These are phyloP conservation scores for Corchorus olitorius DNA, from an alignment of 345 rosid species.

Conservation along the genomic window DNA sequence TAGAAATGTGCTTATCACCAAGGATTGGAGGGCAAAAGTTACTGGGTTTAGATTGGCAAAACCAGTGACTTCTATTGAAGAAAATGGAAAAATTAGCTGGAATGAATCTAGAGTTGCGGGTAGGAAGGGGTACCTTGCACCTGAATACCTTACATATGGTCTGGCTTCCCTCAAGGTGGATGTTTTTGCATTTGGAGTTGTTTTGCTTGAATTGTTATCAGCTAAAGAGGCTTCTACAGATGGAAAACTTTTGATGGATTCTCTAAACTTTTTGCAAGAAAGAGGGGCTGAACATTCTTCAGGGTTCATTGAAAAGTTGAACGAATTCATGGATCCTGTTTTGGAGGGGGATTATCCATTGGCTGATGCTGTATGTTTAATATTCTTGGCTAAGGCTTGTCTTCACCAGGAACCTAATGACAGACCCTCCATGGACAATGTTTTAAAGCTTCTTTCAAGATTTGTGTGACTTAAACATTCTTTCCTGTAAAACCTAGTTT, in stretches of 20 bases:
- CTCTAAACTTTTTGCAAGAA: constrained; percentile 17
- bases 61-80: constrained; percentile 16
- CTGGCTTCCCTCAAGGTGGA: constrained; percentile 30
- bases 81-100: constrained; percentile 12
- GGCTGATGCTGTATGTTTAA: constrained; percentile 33
- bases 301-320: constrained; percentile 29
- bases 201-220: constrained; percentile 39
- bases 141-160: constrained; percentile 25
- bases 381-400: constrained; percentile 40
- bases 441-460: constrained; percentile 35
- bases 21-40: constrained; percentile 40
- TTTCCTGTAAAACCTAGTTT: background rate
- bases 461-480: constrained; percentile 14
- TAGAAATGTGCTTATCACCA: constrained; percentile 33
- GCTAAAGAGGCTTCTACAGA: constrained; percentile 28
- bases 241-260: constrained; percentile 26
- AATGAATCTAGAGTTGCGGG: constrained; percentile 26
- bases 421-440: constrained; percentile 40
- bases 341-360: constrained; percentile 31
- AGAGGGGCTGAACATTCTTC: constrained; percentile 24
- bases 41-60: constrained; percentile 37
- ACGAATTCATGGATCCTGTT: constrained; percentile 35
- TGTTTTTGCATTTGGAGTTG: constrained; percentile 39
- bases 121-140: constrained; percentile 23
- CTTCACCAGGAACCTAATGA: constrained; percentile 27